Evolutionary conservation across 2,329 filamentous ascomycete genomes (phyloP).

Genomic region (Rhynchosporium secalis): DNA sequence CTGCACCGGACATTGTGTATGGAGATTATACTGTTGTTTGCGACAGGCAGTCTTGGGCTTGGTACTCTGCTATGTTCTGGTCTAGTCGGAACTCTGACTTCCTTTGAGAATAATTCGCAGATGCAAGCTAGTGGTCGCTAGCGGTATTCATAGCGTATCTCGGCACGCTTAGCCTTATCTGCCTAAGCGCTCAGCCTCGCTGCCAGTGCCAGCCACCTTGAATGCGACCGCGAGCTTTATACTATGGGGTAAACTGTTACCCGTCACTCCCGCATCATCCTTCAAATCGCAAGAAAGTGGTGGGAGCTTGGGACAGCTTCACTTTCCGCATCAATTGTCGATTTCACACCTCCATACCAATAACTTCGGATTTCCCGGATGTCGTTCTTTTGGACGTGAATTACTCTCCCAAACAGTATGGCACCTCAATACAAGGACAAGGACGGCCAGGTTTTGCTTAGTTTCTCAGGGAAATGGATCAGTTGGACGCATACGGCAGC

Average conservation of each 20-base stretch:
- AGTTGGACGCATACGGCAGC: slow-evolving; percentile 82
- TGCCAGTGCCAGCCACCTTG: slow-evolving; percentile 1
- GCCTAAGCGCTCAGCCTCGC: slow-evolving; percentile 4
- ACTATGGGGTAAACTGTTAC: slow-evolving; percentile 8
- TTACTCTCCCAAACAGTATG: slow-evolving; percentile 40
- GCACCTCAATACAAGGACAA: slow-evolving; percentile 57
- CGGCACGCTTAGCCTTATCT: slow-evolving; percentile 6
- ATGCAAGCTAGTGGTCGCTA: slow-evolving; percentile 4
- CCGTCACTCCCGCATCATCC: slow-evolving; percentile 6
- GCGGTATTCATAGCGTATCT: not conserved
- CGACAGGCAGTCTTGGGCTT: not conserved
- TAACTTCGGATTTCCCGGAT: slow-evolving; percentile 33
- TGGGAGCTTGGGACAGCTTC: slow-evolving; percentile 4
- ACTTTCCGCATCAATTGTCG: slow-evolving; percentile 18
- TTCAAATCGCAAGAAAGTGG: not conserved
- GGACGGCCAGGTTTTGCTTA: slow-evolving; percentile 59
- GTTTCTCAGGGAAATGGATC: slow-evolving; percentile 85
- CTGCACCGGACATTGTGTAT: slow-evolving; percentile 70
- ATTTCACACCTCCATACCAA: slow-evolving; percentile 17
- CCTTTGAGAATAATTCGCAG: not conserved
- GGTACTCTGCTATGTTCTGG: not conserved
- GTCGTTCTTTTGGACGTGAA: slow-evolving; percentile 37
- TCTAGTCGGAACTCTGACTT: too few relatives aligned
- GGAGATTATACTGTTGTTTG: not conserved
- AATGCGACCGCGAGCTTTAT: not conserved